These are phyloP conservation scores for Crithidia acanthocephali DNA, from an alignment of 208 protist species.

Conservation along the genomic window DNA sequence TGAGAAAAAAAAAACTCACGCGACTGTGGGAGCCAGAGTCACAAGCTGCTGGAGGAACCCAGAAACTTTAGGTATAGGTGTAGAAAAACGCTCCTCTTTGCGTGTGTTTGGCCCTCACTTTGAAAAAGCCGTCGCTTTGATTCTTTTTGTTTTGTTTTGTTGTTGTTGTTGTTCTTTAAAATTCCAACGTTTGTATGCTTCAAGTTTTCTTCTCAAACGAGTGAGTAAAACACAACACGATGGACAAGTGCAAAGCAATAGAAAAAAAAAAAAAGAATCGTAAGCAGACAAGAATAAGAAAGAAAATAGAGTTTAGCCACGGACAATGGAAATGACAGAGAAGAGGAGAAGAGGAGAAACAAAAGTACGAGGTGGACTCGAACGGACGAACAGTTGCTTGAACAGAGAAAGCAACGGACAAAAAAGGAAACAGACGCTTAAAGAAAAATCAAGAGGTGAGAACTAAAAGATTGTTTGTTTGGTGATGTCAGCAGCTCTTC, in stretches of 20 bases:
- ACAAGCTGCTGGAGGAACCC: too few relatives aligned
- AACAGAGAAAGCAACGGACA: slow-evolving; percentile 1
- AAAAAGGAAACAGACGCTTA: neutral
- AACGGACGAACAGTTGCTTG: neutral
- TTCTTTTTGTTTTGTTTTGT: neutral
- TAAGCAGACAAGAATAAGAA: neutral
- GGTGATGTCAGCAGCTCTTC: neutral
- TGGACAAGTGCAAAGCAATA: neutral
- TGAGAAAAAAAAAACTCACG: slow-evolving; percentile 1
- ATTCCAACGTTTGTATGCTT: neutral
- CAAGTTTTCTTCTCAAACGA: slow-evolving; percentile 3
- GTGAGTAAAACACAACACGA: neutral
- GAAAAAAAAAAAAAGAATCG: neutral
- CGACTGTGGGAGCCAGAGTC: too few relatives aligned
- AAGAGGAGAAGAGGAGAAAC: slow-evolving; percentile 3
- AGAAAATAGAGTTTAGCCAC: too few relatives aligned
- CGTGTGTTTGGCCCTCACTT: neutral
- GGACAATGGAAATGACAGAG: neutral
- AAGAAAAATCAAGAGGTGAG: too few relatives aligned
- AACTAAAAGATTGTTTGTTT: too few relatives aligned
- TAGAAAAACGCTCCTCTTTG: too few relatives aligned
- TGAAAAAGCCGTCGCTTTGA: neutral
- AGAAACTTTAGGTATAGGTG: too few relatives aligned
- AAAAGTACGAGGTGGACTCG: slow-evolving; percentile 17
- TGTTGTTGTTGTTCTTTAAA: slow-evolving; percentile 17